These are phyloP conservation scores for Penicillium daleae DNA, from an alignment of 495 filamentous ascomycete genomes.

Conservation along the genomic window DNA sequence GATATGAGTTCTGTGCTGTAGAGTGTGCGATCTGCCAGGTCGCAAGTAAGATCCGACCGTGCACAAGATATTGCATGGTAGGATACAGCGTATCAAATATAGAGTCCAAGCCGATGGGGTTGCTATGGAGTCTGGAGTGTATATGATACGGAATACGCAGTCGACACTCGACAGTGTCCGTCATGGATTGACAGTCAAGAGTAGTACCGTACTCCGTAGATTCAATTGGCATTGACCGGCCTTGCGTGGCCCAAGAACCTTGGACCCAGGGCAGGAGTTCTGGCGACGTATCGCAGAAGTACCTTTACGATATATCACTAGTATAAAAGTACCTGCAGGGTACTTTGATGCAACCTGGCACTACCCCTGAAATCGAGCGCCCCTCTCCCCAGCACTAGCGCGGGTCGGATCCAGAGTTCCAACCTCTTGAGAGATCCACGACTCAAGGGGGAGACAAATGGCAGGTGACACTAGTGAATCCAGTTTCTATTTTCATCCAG, in stretches of 20 bases:
- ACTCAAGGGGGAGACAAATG: constrained; percentile 33
- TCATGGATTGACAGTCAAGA: too few relatives aligned
- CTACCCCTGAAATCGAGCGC: constrained; percentile 19
- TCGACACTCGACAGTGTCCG: not conserved
- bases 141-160: not conserved
- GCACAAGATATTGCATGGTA: not conserved
- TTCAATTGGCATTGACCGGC: constrained; percentile 3
- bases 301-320: too few relatives aligned
- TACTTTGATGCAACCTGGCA: not conserved
- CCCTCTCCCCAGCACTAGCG: constrained; percentile 11
- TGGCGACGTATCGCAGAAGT: not conserved
- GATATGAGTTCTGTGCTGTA: not conserved
- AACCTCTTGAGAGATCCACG: constrained; percentile 19
- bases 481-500: constrained; percentile 23
- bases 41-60: not conserved
- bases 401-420: constrained; percentile 16
- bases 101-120: not conserved
- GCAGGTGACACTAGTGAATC: constrained; percentile 28
- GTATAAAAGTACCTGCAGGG: too few relatives aligned
- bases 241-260: constrained; percentile 12
- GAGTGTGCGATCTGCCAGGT: not conserved
- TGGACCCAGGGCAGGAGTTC: constrained; percentile 1
- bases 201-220: too few relatives aligned
- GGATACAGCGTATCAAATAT: not conserved
- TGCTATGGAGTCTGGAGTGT: too few relatives aligned